These are phyloP conservation scores for Leccinellum albellum DNA, from an alignment of 768 basidiomycete species.

Conservation along the genomic window DNA sequence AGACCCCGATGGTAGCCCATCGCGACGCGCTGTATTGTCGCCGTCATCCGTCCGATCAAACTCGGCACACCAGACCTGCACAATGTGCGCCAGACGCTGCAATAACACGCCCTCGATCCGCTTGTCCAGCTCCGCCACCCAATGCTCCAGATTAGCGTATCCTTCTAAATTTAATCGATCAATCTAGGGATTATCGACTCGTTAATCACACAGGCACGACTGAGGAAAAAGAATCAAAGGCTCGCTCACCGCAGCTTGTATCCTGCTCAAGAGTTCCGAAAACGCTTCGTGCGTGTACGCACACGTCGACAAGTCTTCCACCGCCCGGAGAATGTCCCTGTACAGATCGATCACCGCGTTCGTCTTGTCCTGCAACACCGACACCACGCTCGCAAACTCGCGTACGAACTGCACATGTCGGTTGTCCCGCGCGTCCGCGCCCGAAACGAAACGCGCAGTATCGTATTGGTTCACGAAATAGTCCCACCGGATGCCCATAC, in stretches of 20 bases:
- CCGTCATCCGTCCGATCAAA: constrained; percentile 76
- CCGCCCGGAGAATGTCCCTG: constrained; percentile 75
- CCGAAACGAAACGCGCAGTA: constrained; percentile 66
- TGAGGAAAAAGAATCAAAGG: too few relatives aligned
- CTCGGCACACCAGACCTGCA: constrained; percentile 84
- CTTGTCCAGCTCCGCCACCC: constrained; percentile 81
- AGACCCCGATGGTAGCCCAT: too few relatives aligned
- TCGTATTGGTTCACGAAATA: constrained; percentile 95
- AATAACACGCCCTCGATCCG: constrained; percentile 80
- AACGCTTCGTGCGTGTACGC: constrained; percentile 83
- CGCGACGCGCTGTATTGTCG: constrained; percentile 58
- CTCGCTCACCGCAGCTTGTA: constrained; percentile 71
- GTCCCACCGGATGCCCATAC: constrained; percentile 96
- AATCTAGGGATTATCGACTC: constrained; percentile 47
- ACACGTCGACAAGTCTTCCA: constrained; percentile 87
- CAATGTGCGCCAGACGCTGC: constrained; percentile 69
- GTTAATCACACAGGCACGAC: background rate
- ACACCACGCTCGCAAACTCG: constrained; percentile 92
- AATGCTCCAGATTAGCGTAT: constrained; percentile 89
- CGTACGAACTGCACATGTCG: constrained; percentile 91
- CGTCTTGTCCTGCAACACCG: constrained; percentile 94
- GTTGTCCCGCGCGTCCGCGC: constrained; percentile 76
- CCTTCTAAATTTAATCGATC: constrained; percentile 95
- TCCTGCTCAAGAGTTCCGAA: constrained; percentile 64
- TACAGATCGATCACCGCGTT: constrained; percentile 91